Conservation (phyloP, 208 protist species). For the Endotrypanum monterogeii region DNA sequence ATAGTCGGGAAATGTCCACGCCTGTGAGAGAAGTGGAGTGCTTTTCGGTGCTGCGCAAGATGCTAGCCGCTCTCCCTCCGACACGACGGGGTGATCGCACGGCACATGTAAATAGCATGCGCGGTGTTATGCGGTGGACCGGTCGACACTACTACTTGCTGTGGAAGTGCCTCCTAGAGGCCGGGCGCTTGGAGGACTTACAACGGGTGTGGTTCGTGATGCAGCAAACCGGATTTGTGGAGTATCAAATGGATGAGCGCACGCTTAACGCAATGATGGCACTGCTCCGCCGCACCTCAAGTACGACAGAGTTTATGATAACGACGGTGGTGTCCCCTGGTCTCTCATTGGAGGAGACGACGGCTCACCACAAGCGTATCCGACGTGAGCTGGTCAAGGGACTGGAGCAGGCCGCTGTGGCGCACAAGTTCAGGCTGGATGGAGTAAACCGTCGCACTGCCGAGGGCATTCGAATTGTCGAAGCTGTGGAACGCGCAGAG, state of each 20-base stretch:
- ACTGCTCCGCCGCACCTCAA: conserved; percentile 35
- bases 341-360: not conserved
- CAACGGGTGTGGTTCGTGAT: conserved; percentile 69
- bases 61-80: conserved; percentile 37
- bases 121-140: conserved; percentile 71
- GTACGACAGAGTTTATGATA: conserved; percentile 14
- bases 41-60: conserved; percentile 39
- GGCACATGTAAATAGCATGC: conserved; percentile 21
- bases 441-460: conserved; percentile 36
- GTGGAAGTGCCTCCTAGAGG: conserved; percentile 61
- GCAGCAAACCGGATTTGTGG: conserved; percentile 64
- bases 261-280: conserved; percentile 61
- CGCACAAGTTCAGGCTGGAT: conserved; percentile 34
- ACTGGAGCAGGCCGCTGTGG: conserved; percentile 49
- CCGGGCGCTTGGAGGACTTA: conserved; percentile 48
- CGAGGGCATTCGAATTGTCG: conserved; percentile 41
- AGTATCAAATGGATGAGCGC: conserved; percentile 57
- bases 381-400: conserved; percentile 46
- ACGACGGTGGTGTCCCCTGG: not conserved
- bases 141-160: conserved; percentile 72
- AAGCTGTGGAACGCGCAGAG: conserved; percentile 31
- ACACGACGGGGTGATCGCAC: not conserved
- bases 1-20: not conserved
- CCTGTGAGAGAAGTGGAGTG: conserved; percentile 23
- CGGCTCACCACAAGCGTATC: conserved; percentile 40